Percentiles rank a stretch among this genome's conserved stretches.
phyloP scores from a whole-genome alignment of 352 stramenopile species.

The Pythium volutum region DNA sequence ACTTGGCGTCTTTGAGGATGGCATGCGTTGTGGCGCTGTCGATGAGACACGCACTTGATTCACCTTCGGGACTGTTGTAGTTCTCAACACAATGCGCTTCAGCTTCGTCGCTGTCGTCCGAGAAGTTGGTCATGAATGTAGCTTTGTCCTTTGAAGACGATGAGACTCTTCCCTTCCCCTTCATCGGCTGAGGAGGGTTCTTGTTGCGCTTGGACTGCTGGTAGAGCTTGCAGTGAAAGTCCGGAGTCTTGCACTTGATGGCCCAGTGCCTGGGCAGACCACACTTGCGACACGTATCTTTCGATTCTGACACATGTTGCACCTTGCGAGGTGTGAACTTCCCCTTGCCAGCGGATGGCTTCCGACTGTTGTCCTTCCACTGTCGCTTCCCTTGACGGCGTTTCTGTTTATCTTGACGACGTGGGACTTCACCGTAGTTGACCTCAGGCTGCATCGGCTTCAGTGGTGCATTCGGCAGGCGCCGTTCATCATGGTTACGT shows the following conservation, averaged over 20 bases:
- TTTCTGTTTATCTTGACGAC: not conserved
- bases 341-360: not conserved
- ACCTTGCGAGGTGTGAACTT: not conserved
- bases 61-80: not conserved
- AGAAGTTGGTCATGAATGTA: conserved; percentile 19
- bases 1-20: conserved; percentile 10
- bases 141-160: conserved; percentile 4
- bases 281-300: conserved; percentile 4
- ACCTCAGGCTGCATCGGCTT: conserved; percentile 1
- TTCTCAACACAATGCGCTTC: conserved; percentile 16
- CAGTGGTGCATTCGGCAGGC: not conserved
- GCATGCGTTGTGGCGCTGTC: conserved; percentile 11
- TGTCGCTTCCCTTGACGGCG: not conserved
- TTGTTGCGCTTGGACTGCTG: conserved; percentile 7
- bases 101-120: conserved; percentile 15
- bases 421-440: conserved; percentile 3
- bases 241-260: not conserved
- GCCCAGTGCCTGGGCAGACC: conserved; percentile 9
- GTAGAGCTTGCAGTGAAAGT: conserved; percentile 17
- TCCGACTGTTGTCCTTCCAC: not conserved
- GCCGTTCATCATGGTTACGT: conserved; percentile 16
- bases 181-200: not conserved
- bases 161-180: conserved; percentile 1
- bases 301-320: not conserved
- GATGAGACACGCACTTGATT: conserved; percentile 8